Conservation (phyloP, 441 rosid species). For the Metrosideros polymorpha region DNA sequence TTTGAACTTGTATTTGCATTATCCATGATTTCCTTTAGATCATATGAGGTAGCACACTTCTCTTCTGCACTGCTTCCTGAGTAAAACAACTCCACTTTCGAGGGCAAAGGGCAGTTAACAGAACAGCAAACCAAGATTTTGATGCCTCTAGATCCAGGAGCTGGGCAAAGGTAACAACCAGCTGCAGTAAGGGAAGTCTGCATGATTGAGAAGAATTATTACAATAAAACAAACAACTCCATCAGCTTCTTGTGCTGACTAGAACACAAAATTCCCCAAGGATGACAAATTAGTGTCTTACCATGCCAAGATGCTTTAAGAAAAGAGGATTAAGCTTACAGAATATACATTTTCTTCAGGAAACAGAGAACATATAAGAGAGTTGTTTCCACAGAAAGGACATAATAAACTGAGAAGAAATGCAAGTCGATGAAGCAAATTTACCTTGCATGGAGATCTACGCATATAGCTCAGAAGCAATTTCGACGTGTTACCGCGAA, state of each 20-base stretch:
- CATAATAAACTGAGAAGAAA: neutral
- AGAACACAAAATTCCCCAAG: neutral
- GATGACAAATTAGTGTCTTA: neutral
- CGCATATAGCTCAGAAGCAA: slow-evolving; percentile 61
- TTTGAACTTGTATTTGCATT: slow-evolving; percentile 32
- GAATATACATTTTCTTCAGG: neutral
- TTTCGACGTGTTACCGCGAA: slow-evolving; percentile 68
- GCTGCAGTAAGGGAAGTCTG: slow-evolving; percentile 91
- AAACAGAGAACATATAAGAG: neutral
- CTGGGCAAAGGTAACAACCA: slow-evolving; percentile 92
- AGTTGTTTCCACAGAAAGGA: neutral
- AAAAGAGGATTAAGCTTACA: neutral
- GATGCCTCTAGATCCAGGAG: slow-evolving; percentile 79
- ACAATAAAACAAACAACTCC: neutral
- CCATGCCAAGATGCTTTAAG: neutral
- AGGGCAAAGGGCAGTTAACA: slow-evolving; percentile 46
- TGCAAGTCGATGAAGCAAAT: neutral
- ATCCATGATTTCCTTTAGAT: slow-evolving; percentile 33
- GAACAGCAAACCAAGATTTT: slow-evolving; percentile 77
- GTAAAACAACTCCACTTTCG: slow-evolving; percentile 31
- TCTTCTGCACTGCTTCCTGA: slow-evolving; percentile 16
- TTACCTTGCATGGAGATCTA: slow-evolving; percentile 73
- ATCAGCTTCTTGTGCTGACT: neutral
- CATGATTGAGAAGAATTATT: slow-evolving; percentile 8
- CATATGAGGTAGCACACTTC: slow-evolving; percentile 10